Conservation (phyloP, 2,329 filamentous ascomycete genomes). For the Sporothrix sp. region DNA sequence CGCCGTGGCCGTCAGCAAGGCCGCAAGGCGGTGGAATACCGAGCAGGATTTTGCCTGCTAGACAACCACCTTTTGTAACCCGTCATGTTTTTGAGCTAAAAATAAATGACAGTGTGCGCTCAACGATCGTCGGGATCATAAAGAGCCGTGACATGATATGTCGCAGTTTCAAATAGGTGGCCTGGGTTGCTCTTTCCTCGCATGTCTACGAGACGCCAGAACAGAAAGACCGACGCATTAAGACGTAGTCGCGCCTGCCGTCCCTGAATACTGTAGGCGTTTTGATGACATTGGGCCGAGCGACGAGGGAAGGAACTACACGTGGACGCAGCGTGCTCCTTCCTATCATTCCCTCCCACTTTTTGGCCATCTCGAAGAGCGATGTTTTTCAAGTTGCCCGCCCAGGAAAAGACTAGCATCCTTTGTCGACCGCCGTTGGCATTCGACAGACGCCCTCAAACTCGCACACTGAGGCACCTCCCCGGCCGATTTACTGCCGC, state of each 20-base stretch:
- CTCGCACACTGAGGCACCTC: too few relatives aligned
- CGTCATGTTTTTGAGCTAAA: background rate
- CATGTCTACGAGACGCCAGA: background rate
- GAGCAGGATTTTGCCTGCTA: background rate
- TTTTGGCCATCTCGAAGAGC: too few relatives aligned
- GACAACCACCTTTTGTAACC: background rate
- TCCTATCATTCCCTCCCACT: background rate
- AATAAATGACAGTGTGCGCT: too few relatives aligned
- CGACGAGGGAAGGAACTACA: background rate
- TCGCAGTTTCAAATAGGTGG: too few relatives aligned
- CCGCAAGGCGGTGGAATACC: background rate
- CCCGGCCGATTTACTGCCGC: too few relatives aligned
- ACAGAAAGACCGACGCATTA: slow-evolving; percentile 1
- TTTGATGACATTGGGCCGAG: background rate
- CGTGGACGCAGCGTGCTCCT: background rate
- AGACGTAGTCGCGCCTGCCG: slow-evolving; percentile 3
- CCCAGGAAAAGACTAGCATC: too few relatives aligned
- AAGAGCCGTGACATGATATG: too few relatives aligned
- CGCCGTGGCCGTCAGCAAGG: background rate
- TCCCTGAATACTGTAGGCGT: slow-evolving; percentile 1
- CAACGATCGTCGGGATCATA: too few relatives aligned
- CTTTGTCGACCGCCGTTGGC: too few relatives aligned
- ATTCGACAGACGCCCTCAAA: too few relatives aligned
- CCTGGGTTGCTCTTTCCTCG: background rate
- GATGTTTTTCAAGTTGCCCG: too few relatives aligned